These are phyloP conservation scores for Oryza glumipatula DNA, from an alignment of 176 grass and related monocot species.

Conservation along the genomic window DNA sequence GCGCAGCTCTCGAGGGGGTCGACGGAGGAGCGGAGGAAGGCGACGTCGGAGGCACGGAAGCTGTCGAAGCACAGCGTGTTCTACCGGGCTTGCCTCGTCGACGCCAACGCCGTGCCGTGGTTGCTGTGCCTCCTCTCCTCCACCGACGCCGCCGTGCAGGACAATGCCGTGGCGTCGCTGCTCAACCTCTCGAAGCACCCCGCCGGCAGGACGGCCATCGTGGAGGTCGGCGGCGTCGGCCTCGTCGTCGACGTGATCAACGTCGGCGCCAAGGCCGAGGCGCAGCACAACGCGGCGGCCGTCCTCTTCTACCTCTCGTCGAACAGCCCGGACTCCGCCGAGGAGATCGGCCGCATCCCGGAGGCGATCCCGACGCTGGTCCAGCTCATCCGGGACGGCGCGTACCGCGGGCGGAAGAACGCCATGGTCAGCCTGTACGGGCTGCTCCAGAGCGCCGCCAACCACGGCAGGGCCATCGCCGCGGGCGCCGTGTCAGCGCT, in stretches of 20 bases:
- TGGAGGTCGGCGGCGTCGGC: conserved; percentile 57
- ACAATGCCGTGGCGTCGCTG: conserved; percentile 61
- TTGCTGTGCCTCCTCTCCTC: conserved; percentile 69
- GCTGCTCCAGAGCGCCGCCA: conserved; percentile 50
- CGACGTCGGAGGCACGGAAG: conserved; percentile 75
- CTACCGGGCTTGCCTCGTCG: conserved; percentile 58
- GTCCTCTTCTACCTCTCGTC: conserved; percentile 87
- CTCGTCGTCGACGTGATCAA: conserved; percentile 75
- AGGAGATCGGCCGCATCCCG: conserved; percentile 70
- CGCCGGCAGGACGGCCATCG: conserved; percentile 51
- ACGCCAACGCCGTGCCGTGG: conserved; percentile 76
- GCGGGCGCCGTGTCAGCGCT: conserved; percentile 54
- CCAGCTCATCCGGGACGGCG: conserved; percentile 53
- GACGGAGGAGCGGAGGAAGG: conserved; percentile 56
- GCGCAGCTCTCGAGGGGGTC: conserved; percentile 53
- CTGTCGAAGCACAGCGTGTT: conserved; percentile 70
- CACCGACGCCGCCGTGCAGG: conserved; percentile 61
- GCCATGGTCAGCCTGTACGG: conserved; percentile 72
- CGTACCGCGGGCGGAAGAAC: conserved; percentile 59
- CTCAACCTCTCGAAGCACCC: conserved; percentile 82
- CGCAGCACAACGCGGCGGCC: conserved; percentile 77
- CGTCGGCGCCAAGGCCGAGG: conserved; percentile 49
- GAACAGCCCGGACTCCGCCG: conserved; percentile 39
- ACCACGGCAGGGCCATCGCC: conserved; percentile 53
- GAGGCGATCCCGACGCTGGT: conserved; percentile 74